These are phyloP conservation scores for Saturnispora diversa DNA, from an alignment of 805 yeast genomes.

Conservation along the genomic window DNA sequence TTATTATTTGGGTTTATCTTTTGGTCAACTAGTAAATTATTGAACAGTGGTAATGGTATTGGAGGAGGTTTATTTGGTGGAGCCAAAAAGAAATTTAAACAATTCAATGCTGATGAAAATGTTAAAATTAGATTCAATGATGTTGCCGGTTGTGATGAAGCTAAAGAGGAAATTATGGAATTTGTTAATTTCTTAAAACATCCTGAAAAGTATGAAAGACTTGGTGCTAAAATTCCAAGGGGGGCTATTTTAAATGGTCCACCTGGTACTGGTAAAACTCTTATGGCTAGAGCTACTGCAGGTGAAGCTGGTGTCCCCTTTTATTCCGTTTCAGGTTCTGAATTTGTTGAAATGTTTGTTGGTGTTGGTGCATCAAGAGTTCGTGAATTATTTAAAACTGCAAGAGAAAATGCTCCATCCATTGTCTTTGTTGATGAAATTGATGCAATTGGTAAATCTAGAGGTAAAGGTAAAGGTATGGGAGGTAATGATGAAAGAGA, in stretches of 20 bases:
- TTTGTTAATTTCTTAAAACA: constrained; percentile 83
- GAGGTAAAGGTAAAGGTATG: constrained; percentile 62
- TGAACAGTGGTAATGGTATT: constrained; percentile 47
- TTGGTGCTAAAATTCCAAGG: constrained; percentile 92
- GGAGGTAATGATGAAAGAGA: constrained; percentile 92
- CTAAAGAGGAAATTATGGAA: constrained; percentile 92
- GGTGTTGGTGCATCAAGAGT: constrained; percentile 96
- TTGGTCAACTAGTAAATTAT: constrained; percentile 52
- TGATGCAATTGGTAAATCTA: constrained; percentile 89
- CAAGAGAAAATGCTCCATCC: constrained; percentile 83
- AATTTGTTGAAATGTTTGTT: constrained; percentile 94
- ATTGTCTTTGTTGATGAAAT: constrained; percentile 91
- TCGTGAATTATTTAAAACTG: constrained; percentile 84
- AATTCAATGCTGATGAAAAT: constrained; percentile 75
- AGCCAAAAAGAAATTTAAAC: constrained; percentile 74
- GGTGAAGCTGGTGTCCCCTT: constrained; percentile 96
- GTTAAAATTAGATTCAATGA: constrained; percentile 77
- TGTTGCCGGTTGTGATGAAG: constrained; percentile 93
- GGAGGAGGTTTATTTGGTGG: constrained; percentile 58
- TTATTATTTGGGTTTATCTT: constrained; percentile 72
- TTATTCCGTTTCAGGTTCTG: constrained; percentile 85
- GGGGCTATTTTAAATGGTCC: constrained; percentile 94
- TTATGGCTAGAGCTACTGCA: constrained; percentile 90
- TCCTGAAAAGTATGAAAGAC: constrained; percentile 73
- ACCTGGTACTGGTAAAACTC: constrained; percentile 95